Conservation (phyloP, 2,329 filamentous ascomycete genomes). For the Ciborinia camelliae region DNA sequence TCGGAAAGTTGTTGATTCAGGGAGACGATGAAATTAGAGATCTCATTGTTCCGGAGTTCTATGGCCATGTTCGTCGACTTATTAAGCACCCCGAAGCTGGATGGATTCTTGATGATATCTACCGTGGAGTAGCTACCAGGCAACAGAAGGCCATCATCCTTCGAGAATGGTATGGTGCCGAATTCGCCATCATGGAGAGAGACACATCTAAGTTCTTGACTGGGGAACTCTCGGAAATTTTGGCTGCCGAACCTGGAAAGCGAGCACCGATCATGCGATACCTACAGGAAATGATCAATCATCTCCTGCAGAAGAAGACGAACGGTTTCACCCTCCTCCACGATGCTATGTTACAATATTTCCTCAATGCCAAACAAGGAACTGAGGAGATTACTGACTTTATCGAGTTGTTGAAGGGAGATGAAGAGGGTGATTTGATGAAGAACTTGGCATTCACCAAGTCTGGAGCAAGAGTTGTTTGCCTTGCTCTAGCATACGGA, state of each 20-base stretch:
- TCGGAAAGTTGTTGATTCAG: conserved; percentile 93
- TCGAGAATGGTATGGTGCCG: conserved; percentile 93
- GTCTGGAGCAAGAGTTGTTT: conserved; percentile 78
- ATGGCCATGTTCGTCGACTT: conserved; percentile 84
- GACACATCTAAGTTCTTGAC: conserved; percentile 49
- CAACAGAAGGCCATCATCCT: conserved; percentile 82
- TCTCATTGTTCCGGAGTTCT: conserved; percentile 90
- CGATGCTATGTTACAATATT: conserved; percentile 97
- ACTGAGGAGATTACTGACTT: conserved; percentile 84
- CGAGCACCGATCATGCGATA: conserved; percentile 81
- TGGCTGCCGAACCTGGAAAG: conserved; percentile 79
- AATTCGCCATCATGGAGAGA: conserved; percentile 78
- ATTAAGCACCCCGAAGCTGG: conserved; percentile 96
- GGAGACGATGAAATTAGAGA: conserved; percentile 84
- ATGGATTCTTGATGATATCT: conserved; percentile 97
- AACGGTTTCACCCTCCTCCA: conserved; percentile 97
- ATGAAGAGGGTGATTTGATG: conserved; percentile 83
- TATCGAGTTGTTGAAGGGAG: conserved; percentile 83
- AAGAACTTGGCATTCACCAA: conserved; percentile 97
- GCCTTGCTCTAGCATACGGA: conserved; percentile 77
- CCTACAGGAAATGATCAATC: conserved; percentile 82
- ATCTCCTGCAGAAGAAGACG: conserved; percentile 91
- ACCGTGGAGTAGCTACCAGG: conserved; percentile 80
- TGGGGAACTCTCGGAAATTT: conserved; percentile 67
- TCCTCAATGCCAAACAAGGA: conserved; percentile 71